Percentiles rank a stretch among this genome's conserved stretches.
phyloP scores from a whole-genome alignment of 1,284 basidiomycete species.

The Porogramme epimiltina region DNA sequence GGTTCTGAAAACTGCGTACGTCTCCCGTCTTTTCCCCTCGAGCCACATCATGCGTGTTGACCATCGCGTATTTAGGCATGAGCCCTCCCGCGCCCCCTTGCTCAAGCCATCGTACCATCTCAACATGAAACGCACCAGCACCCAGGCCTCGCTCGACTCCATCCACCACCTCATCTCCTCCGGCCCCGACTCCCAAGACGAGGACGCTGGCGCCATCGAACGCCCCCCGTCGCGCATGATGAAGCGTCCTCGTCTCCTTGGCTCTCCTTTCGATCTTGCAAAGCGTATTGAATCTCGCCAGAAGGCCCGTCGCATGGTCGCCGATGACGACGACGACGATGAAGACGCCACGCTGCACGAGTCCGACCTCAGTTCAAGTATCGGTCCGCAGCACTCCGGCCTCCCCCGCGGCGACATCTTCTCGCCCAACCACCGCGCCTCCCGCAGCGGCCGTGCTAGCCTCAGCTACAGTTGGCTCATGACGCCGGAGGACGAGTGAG shows the following conservation, averaged over 20 bases:
- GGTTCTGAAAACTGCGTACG: conserved; percentile 25
- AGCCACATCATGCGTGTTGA: not conserved
- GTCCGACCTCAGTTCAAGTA: conserved; percentile 17
- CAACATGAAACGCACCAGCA: conserved; percentile 27
- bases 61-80: conserved; percentile 4
- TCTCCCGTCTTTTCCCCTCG: not conserved
- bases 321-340: conserved; percentile 10
- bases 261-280: conserved; percentile 25
- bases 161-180: not conserved
- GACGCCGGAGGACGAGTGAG: conserved; percentile 15
- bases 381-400: conserved; percentile 17
- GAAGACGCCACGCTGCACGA: conserved; percentile 2
- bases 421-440: conserved; percentile 9
- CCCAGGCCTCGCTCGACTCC: conserved; percentile 25
- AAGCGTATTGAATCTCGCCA: conserved; percentile 17
- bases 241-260: conserved; percentile 33
- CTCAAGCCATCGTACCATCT: not conserved
- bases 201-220: not conserved
- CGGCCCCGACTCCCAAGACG: not conserved
- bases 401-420: conserved; percentile 19
- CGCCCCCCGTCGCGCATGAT: conserved; percentile 26
- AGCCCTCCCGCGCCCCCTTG: conserved; percentile 1
- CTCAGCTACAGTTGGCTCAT: conserved; percentile 15
- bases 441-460: not conserved
- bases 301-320: not conserved